Evolutionary conservation across 2,329 filamentous ascomycete species (phyloP), one percentile per base, ranked within the genome.

Genomic region (Alternaria gansuensis): DNA sequence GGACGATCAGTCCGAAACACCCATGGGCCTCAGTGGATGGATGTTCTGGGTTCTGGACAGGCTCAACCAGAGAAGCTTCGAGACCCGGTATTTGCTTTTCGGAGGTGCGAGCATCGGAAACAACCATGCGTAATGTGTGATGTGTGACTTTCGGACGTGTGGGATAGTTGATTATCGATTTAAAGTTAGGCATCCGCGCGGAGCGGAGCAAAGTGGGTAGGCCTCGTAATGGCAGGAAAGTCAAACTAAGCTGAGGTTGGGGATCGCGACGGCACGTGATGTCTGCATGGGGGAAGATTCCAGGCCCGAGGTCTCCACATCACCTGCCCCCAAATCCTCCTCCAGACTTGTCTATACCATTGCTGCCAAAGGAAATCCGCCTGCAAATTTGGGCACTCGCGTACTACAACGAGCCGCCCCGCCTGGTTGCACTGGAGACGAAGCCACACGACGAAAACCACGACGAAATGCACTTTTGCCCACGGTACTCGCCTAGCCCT

Each of bases 321-420:
- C 45, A 24, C 33, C 51, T 55, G 23, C 17, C 21, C 21, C 26
- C 37, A 33, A 21, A 17, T 9, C 33, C 17, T 28, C 40, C 40
- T 48, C 41, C 39, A 36, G 34, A 45, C 41, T 69, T 71, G 68
- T 65, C 64, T n/a, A 51, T 69, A n/a, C 55, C 53, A 23, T 26
- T 21, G 37, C 57, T 71, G 7, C 68, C 68, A 23, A 71, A 71
- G 34, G 68, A 71, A 29, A 46, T 71, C 3, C 68, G 68, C 13
- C 54, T 71, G n/a, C 59, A 67, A 9, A 66, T 71, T 23, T 71
- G 67, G 67, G 40, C 58, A 14, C 59, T 60, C 8, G 63, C 40
- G 17, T 71, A 69, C 51, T 62, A 64, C 26, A 40, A 58, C n/a
- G 57, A 68, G 23, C 57, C 62, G 5, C 64, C 67, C 46, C 67